Evolutionary conservation across 495 filamentous ascomycete genomes (phyloP).

Genomic region (Podospora australis): DNA sequence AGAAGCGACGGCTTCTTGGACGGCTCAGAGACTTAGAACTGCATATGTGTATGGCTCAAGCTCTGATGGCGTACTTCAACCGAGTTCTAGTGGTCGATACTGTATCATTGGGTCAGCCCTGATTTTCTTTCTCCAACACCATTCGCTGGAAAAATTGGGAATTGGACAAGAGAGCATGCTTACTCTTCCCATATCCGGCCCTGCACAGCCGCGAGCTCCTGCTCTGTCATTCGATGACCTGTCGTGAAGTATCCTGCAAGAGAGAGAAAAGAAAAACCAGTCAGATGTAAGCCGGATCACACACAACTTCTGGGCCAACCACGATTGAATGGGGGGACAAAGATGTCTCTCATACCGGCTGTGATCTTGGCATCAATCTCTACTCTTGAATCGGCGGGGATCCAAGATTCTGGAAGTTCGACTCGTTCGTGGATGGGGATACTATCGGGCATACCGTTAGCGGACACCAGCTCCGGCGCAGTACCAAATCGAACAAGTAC

Average conservation of each 20-base stretch:
- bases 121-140: background rate
- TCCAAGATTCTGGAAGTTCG: slow-evolving; percentile 89
- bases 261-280: slow-evolving; percentile 15
- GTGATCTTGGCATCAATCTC: slow-evolving; percentile 99
- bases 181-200: slow-evolving; percentile 91
- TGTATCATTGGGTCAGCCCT: slow-evolving; percentile 18
- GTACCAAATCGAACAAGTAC: too few species aligned
- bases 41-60: background rate
- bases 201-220: slow-evolving; percentile 76
- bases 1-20: background rate
- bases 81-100: slow-evolving; percentile 22
- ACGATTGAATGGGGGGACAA: background rate
- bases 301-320: background rate
- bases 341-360: slow-evolving; percentile 62
- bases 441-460: too few species aligned
- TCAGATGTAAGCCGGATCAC: slow-evolving; percentile 4
- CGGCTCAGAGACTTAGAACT: background rate
- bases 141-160: slow-evolving; percentile 11
- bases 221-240: slow-evolving; percentile 79
- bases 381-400: slow-evolving; percentile 89
- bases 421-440: slow-evolving; percentile 92
- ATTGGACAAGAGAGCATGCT: slow-evolving; percentile 19
- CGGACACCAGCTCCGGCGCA: too few species aligned
- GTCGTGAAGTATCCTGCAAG: slow-evolving; percentile 68
- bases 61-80: background rate